A percentile compares a stretch with the other conserved stretches of the same genome.
Evolutionary conservation across 768 basidiomycete species (phyloP).

Genomic region (Cystofilobasidium ferigula): DNA sequence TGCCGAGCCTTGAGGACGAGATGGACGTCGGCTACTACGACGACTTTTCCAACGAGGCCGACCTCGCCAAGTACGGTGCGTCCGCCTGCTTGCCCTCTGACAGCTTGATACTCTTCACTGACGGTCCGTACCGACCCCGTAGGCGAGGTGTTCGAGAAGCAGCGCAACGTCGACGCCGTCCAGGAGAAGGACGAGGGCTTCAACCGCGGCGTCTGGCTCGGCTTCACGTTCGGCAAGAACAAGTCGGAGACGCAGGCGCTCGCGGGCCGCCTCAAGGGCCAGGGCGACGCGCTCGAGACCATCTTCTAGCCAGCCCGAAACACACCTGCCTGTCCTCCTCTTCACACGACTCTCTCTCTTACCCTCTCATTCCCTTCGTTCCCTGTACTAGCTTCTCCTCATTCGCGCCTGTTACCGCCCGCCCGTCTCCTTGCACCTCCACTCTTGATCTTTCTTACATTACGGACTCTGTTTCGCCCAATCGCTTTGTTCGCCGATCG

Average conservation of each 20-base stretch:
- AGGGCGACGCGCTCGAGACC: slow-evolving; percentile 39
- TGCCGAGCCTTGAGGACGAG: slow-evolving; percentile 87
- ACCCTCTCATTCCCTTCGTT: neutral
- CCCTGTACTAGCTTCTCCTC: neutral
- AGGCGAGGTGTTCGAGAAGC: slow-evolving; percentile 91
- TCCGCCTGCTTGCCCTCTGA: neutral
- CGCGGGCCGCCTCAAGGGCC: slow-evolving; percentile 29
- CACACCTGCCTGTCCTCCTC: neutral
- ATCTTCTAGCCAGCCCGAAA: slow-evolving; percentile 34
- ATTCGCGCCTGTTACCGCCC: neutral
- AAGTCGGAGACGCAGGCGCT: slow-evolving; percentile 23
- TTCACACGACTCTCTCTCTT: neutral
- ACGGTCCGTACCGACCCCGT: neutral
- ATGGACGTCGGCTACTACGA: slow-evolving; percentile 92
- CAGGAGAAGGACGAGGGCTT: slow-evolving; percentile 56
- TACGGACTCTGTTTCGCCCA: neutral
- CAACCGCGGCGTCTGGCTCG: slow-evolving; percentile 38
- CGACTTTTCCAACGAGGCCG: slow-evolving; percentile 47
- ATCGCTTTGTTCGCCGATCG: too few species aligned
- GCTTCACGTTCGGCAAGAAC: slow-evolving; percentile 40
- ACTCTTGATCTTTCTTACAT: neutral
- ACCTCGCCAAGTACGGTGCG: slow-evolving; percentile 27
- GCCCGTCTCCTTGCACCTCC: neutral
- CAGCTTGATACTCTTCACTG: neutral
- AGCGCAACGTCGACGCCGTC: slow-evolving; percentile 81